Evolutionary conservation across 164 flowering plant species (phyloP), one percentile per base, ranked within the genome.

Genomic region (Litsea cubeba): DNA sequence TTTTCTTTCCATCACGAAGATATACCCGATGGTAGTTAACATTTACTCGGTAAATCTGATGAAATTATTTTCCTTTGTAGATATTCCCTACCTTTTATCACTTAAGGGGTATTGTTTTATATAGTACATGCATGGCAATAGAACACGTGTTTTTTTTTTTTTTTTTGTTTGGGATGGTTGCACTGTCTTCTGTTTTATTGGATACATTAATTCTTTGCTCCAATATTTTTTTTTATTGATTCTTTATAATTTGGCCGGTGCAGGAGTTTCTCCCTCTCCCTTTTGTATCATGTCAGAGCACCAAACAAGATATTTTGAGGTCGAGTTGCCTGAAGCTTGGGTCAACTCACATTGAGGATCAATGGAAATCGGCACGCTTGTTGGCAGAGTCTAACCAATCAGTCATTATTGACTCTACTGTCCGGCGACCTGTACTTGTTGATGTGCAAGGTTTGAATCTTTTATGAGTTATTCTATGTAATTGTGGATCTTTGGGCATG

Each of bases 201-300:
- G 28, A 57, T 28, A 28, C 20, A 14, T 51, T 26, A 51, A 7
- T 51, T 58, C 25, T 58, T 71, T 58, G 4, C 28, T 17, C 17
- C 40, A n/a, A n/a, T 20, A 54, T 4, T n/a, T n/a, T 11, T 7
- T 3, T 46, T 22, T 17, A 20, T 68, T 24, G 28, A 24, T n/a
- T 40, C 23, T 58, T n/a, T 58, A 51, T 17, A 11, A 66, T 60
- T 75, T 85, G 76, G 68, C 69, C 65, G 64, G 58, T 71, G 60
- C 87, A 89, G 95, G 91, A 84, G 68, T 82, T 71, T 74, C 84
- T 76, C 25, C 85, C 82, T 75, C 84, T 76, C 23, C 85, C 82
- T 46, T 22, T 79, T 69, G 57, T 81, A 28, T 81, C 85, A 22
- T 50, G 65, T 81, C 78, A 71, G 50, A 79, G 81, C 72, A 71